Evolutionary conservation across 2,329 filamentous ascomycete genomes (phyloP).

Genomic region (Colletotrichum filicis): DNA sequence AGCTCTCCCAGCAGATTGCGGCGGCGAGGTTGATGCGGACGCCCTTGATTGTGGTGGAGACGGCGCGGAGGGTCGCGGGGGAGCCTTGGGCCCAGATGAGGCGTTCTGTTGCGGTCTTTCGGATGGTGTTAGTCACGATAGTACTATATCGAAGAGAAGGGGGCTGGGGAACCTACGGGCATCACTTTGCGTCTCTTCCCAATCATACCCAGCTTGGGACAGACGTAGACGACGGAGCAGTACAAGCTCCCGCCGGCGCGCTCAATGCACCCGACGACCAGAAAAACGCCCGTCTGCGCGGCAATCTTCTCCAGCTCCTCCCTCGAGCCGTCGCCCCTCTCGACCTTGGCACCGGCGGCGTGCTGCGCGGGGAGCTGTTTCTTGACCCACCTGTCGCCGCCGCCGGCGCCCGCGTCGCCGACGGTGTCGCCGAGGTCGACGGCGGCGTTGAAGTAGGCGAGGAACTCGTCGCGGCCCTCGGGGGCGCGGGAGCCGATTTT

Average conservation of each 20-base stretch:
- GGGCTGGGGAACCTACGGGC: constrained; percentile 68
- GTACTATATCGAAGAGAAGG: neutral
- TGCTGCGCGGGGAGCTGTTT: constrained; percentile 59
- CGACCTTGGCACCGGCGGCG: constrained; percentile 10
- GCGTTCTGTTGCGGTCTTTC: constrained; percentile 79
- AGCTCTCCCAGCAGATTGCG: constrained; percentile 97
- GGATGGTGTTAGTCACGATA: neutral
- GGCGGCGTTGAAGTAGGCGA: constrained; percentile 80
- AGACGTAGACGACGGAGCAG: constrained; percentile 85
- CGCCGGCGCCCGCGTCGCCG: constrained; percentile 68
- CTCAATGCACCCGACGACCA: constrained; percentile 85
- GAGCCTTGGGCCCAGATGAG: constrained; percentile 91
- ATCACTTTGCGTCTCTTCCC: constrained; percentile 94
- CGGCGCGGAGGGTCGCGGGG: constrained; percentile 80
- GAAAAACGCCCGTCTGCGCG: constrained; percentile 80
- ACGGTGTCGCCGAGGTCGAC: constrained; percentile 87
- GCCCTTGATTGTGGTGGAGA: constrained; percentile 82
- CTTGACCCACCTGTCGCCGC: constrained; percentile 77
- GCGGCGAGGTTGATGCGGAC: constrained; percentile 83
- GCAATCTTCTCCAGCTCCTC: constrained; percentile 84
- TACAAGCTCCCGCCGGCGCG: constrained; percentile 84
- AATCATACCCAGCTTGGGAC: constrained; percentile 76
- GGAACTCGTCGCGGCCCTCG: constrained; percentile 82
- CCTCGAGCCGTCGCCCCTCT: constrained; percentile 70
- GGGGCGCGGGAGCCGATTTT: constrained; percentile 75